Evolutionary conservation across 2,329 filamentous ascomycete species (phyloP), one percentile per base, ranked within the genome.

Genomic region (Curvularia sp.): DNA sequence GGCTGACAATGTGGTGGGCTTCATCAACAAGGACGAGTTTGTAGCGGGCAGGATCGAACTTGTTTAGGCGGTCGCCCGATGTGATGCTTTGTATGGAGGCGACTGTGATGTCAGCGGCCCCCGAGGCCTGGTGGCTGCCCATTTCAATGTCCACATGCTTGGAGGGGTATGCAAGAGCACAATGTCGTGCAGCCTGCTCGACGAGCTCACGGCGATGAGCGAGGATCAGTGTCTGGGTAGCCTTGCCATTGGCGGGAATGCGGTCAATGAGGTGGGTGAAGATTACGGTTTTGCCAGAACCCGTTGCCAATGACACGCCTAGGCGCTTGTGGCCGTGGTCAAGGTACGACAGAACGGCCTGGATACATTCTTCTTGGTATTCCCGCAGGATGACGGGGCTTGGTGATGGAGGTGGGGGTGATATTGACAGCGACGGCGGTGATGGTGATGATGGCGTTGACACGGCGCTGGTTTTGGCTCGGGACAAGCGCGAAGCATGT

Each of bases 11-110:
- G 77, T 99, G 95, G 75, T 99, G 95, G 4, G 94, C 95, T 78
- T 99, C 95, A 65, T 99, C 95, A 4, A 99, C 94, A 2, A 99
- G 84, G 0, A 99, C 81, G 0, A 99, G 86, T 78, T 99, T 99
- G 82, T 94, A 98, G 7, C 81, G 82, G 0, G 76, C 77, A 0
- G 93, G 90, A 65, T 96, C 86, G 69, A 94, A 98, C 73, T 97
- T 97, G 35, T 77, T 73, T n/a, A 98, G 83, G 1, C 95, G 86
- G 52, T 89, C 86, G 12, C 86, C 86, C 5, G 91, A 96, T 7
- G 84, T 86, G 67, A 99, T 87, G 75, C 92, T 97, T 71, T 90
- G 88, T 35, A 99, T 85, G 33, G 94, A 97, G 44, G 94, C 95
- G 51, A 99, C 85, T 8, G 94, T 97, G 66, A 99, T 97, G 76